phyloP scores from a whole-genome alignment of 164 flowering plant species.

The Euptelea pleiosperma region DNA sequence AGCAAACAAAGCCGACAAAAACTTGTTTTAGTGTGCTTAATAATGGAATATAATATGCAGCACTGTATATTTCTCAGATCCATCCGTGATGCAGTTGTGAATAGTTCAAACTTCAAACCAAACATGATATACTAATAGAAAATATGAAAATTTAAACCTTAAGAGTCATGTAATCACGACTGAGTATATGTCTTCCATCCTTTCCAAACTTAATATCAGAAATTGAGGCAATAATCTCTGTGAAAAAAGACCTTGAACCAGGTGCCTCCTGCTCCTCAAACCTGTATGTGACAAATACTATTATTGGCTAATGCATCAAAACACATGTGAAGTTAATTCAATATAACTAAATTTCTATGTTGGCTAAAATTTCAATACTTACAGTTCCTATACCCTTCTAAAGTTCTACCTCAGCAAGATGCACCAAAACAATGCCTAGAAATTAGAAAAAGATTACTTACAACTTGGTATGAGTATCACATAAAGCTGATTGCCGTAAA shows the following conservation, averaged over 20 bases:
- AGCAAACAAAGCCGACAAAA: too few relatives aligned
- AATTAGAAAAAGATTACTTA: slow-evolving; percentile 34
- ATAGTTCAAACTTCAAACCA: not conserved
- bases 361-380: not conserved
- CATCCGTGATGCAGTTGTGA: not conserved
- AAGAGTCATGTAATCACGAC: slow-evolving; percentile 97
- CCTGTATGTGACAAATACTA: slow-evolving; percentile 34
- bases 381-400: not conserved
- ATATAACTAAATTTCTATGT: not conserved
- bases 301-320: slow-evolving; percentile 3
- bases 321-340: not conserved
- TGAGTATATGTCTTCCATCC: slow-evolving; percentile 83
- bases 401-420: not conserved
- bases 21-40: too few relatives aligned
- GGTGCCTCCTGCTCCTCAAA: slow-evolving; percentile 93
- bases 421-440: not conserved
- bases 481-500: slow-evolving; percentile 92
- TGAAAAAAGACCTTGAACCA: slow-evolving; percentile 90
- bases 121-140: too few relatives aligned
- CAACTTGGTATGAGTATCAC: slow-evolving; percentile 92
- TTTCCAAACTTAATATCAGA: slow-evolving; percentile 89
- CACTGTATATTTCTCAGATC: not conserved
- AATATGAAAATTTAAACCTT: slow-evolving; percentile 44
- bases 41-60: too few relatives aligned
- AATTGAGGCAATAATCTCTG: slow-evolving; percentile 93